Evolutionary conservation across 2,329 filamentous ascomycete species (phyloP), one percentile per base, ranked within the genome.

Genomic region (Ophiocordyceps camponoti-floridani): DNA sequence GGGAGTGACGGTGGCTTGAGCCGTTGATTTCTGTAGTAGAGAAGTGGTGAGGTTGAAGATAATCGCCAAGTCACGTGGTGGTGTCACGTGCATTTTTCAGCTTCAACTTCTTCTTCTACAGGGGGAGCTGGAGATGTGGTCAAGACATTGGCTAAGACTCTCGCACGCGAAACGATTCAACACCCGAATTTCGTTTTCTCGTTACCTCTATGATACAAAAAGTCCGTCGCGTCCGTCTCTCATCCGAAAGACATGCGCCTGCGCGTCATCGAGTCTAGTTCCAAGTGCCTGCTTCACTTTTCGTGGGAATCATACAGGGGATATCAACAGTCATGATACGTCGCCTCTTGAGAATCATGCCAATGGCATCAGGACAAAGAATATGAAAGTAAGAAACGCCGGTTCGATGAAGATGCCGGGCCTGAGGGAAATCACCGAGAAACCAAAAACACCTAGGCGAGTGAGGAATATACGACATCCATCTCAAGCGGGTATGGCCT

Each of bases 391-490:
- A 18, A 10, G 7, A 38, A 38, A 38, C 35, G 35, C 35, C n/a
- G 7, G 4, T 18, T 37, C 16, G 5, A 38, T 38, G 35, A n/a
- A 18, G 18, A 12, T 30, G 28, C 12, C 23, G 23, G 23, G 23
- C 23, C 3, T 13, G 6, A n/a, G 8, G 33, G 16, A 13, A 4
- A 35, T 2, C 6, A 35, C 13, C 4, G 14, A n/a, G 14, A 16
- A 37, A 37, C 23, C 23, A 23, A 3, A 3, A 45, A 41, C 26
- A 31, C 41, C 54, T 46, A 59, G 43, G 50, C 46, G 33, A 56
- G 46, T 37, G 51, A 46, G 43, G 50, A 54, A 47, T 64, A 65
- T 35, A 64, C 53, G 41, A 57, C 55, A 45, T 65, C 62, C 62
- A 62, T 61, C 30, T 59, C 56, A 42, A 56, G 54, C 4, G 62